Evolutionary conservation across 768 basidiomycete species (phyloP).

Genomic region (Boletus rufocinnamomeus): DNA sequence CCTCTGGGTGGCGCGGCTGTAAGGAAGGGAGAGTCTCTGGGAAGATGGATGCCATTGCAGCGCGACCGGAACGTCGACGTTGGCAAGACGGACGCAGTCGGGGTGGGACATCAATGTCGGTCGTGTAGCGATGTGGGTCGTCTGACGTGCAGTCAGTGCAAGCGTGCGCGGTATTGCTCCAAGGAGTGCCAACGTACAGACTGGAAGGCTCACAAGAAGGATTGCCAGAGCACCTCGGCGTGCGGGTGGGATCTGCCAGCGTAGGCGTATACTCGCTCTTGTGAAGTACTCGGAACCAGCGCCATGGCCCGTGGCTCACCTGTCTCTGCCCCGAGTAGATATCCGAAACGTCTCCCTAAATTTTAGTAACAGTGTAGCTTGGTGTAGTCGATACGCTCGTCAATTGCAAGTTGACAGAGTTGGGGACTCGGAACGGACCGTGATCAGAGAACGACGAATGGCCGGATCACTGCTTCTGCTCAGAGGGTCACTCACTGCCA

Average conservation of each 20-base stretch:
- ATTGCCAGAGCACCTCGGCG: neutral
- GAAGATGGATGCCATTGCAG: neutral
- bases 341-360: neutral
- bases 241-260: neutral
- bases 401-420: no score
- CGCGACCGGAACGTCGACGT: neutral
- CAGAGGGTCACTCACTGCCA: no score
- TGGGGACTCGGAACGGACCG: no score
- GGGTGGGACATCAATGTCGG: neutral
- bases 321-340: neutral
- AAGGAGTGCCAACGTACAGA: slow-evolving; percentile 38
- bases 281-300: no score
- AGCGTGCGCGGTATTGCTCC: slow-evolving; percentile 44
- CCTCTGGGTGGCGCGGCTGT: neutral
- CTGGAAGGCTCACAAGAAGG: slow-evolving; percentile 15
- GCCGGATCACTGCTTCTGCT: no score
- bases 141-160: slow-evolving; percentile 40
- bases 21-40: neutral
- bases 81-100: neutral
- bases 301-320: neutral
- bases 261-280: no score
- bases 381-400: neutral
- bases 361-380: neutral
- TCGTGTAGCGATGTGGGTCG: slow-evolving; percentile 5
- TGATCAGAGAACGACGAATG: no score